Base-by-base conservation (phyloP, 805 yeast species). In the Teunomyces pallodes region DNA sequence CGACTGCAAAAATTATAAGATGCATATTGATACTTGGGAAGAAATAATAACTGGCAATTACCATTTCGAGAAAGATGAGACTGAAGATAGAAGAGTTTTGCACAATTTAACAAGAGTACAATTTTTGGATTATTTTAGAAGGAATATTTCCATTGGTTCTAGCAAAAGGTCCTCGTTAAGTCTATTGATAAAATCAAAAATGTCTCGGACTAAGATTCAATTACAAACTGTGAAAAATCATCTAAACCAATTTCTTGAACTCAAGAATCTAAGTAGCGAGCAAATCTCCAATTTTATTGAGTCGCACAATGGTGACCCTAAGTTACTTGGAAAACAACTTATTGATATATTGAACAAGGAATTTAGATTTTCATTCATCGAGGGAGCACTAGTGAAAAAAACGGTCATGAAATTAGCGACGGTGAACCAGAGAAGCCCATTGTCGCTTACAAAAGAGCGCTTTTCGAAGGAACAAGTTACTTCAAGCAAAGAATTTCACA, bases 1-100 rank as follows among this genome's bases (percentile, higher is more conserved):
- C 0, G 50, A 49, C 9, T 58, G 58, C 13, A 54, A 55, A 6
- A 36, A 13, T 8, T 58, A 56, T 42, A 45, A 40, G 17, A 41
- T 40, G 2, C 91, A 86, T 60, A 74, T 70, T 49, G 65, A 65
- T 28, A 54, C 62, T 33, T 75, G 81, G 77, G 82, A 77, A 46
- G 78, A 78, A 48, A 81, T 84, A 2, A 53, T 71, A 3, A 74
- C 69, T 35, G 63, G 66, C 43, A 69, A 74, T 2, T 79, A 74
- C 51, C 53, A 65, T 24, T 81, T 80, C 54, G 56, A 67, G 0
- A 63, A 64, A 9, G 55, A 53, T 27, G 46, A 51, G 5, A 66
- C 68, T 35, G 60, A 65, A 4, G 70, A 74, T 51, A 54, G 57
- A 3, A 56, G 74, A 17, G 80, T 77, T 54, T 7, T 49, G 3